Evolutionary conservation across 163 green algal species (phyloP).

Genomic region (Chlorella variabilis): DNA sequence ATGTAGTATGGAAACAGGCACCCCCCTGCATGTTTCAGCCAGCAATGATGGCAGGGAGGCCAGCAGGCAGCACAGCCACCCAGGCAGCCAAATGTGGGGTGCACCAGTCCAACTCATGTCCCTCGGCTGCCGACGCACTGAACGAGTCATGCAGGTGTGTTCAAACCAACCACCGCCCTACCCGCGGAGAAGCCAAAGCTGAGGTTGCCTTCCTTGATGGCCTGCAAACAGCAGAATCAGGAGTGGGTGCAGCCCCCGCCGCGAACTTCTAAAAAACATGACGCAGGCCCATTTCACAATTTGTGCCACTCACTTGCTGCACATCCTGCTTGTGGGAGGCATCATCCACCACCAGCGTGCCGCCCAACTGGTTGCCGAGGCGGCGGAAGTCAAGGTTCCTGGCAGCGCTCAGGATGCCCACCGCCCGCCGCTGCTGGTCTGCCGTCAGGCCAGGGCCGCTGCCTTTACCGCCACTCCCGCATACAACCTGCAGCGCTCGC

Average conservation of each 20-base stretch:
- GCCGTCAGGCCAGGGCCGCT: not conserved
- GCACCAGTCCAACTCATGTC: no score
- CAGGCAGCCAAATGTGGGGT: no score
- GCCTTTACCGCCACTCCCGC: no score
- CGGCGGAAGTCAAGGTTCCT: not conserved
- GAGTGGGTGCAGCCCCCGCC: not conserved
- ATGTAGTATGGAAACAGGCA: slow-evolving; percentile 84
- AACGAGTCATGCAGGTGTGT: no score
- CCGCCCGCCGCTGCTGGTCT: slow-evolving; percentile 1
- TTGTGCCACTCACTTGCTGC: not conserved
- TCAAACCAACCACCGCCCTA: no score
- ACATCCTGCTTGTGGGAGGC: slow-evolving; percentile 14
- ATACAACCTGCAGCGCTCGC: no score
- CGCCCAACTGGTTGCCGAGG: slow-evolving; percentile 15
- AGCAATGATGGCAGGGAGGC: no score
- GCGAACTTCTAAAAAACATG: no score
- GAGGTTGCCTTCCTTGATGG: slow-evolving; percentile 26
- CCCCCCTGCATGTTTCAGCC: no score
- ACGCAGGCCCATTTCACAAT: no score
- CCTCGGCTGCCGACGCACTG: no score
- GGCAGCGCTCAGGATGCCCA: not conserved
- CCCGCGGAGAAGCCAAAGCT: slow-evolving; percentile 74
- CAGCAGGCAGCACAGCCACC: no score
- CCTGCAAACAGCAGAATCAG: slow-evolving; percentile 1
- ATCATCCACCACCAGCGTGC: slow-evolving; percentile 39